These are phyloP conservation scores for Mucor lusitanicus DNA, from an alignment of 371 early-diverging fungal species.

Conservation along the genomic window DNA sequence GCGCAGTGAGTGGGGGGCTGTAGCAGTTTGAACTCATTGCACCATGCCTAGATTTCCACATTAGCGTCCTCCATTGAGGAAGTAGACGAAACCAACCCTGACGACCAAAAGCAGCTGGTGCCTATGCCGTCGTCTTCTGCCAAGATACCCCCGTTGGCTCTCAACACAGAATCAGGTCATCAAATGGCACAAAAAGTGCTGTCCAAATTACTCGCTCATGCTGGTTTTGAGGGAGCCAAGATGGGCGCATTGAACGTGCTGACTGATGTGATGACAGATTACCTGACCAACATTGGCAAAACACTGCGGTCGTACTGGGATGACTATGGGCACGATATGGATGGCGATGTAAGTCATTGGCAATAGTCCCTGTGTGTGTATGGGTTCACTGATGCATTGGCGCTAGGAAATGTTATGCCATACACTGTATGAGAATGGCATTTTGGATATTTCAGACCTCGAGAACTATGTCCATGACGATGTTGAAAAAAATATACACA, in stretches of 20 bases:
- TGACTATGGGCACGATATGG: slow-evolving; percentile 71
- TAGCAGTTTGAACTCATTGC: background rate
- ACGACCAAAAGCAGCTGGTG: background rate
- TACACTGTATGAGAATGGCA: slow-evolving; percentile 82
- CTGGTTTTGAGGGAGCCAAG: slow-evolving; percentile 86
- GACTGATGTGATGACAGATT: slow-evolving; percentile 77
- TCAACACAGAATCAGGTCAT: slow-evolving; percentile 64
- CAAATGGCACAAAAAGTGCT: slow-evolving; percentile 64
- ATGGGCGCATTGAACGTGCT: slow-evolving; percentile 69
- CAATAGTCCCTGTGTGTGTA: no score
- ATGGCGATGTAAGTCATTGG: slow-evolving; percentile 64
- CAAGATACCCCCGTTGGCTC: slow-evolving; percentile 52
- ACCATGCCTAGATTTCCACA: slow-evolving; percentile 31
- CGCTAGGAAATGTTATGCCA: slow-evolving; percentile 81
- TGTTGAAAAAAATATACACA: slow-evolving; percentile 67
- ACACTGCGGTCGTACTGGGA: slow-evolving; percentile 82
- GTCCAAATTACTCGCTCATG: slow-evolving; percentile 75
- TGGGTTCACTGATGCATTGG: background rate
- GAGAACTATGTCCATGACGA: slow-evolving; percentile 80
- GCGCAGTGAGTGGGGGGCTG: background rate
- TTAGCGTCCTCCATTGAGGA: slow-evolving; percentile 29
- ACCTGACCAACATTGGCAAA: slow-evolving; percentile 80
- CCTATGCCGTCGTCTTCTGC: background rate
- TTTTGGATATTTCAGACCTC: slow-evolving; percentile 64
- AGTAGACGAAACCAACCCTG: background rate